A percentile compares a stretch with the other conserved stretches of the same genome.
Evolutionary conservation across 73 alveolate genomes (phyloP).

Genomic region (Tetrahymena malaccensis): DNA sequence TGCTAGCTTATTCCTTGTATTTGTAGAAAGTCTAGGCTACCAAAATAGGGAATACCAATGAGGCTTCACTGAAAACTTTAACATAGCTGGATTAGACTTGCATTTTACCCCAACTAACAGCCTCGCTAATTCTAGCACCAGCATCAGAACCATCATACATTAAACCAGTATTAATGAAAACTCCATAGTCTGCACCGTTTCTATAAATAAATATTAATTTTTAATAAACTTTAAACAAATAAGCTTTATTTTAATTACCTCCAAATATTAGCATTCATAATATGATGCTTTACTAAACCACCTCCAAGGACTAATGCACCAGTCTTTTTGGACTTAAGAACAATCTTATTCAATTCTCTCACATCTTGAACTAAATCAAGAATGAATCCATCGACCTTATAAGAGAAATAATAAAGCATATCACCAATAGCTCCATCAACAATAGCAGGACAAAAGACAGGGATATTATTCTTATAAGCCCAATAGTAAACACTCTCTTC

Average conservation of each 20-base stretch:
- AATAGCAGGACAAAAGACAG: conserved; percentile 98
- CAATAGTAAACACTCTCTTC: conserved; percentile 88
- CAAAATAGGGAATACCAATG: conserved; percentile 85
- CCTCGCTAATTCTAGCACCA: conserved; percentile 99
- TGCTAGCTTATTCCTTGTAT: conserved; percentile 71
- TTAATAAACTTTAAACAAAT: too few relatives aligned
- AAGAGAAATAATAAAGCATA: conserved; percentile 89
- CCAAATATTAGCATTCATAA: conserved; percentile 77
- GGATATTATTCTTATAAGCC: conserved; percentile 92
- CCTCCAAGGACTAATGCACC: conserved; percentile 97
- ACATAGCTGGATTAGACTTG: conserved; percentile 75
- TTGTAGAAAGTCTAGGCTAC: conserved; percentile 94
- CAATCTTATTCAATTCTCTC: conserved; percentile 76
- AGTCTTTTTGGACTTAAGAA: conserved; percentile 85
- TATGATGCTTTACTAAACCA: conserved; percentile 90
- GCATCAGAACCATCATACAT: conserved; percentile 95
- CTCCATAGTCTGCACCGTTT: conserved; percentile 99
- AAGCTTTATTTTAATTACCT: conserved; percentile 8
- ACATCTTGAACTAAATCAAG: conserved; percentile 91
- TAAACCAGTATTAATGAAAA: conserved; percentile 92
- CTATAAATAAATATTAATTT: conserved; percentile 28
- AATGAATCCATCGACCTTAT: conserved; percentile 87
- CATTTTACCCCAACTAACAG: conserved; percentile 96
- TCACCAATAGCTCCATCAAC: conserved; percentile 99
- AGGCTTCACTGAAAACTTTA: conserved; percentile 87